Evolutionary conservation across 2,329 filamentous ascomycete species (phyloP), one percentile per base, ranked within the genome.

Genomic region (Sporothrix schenckii): DNA sequence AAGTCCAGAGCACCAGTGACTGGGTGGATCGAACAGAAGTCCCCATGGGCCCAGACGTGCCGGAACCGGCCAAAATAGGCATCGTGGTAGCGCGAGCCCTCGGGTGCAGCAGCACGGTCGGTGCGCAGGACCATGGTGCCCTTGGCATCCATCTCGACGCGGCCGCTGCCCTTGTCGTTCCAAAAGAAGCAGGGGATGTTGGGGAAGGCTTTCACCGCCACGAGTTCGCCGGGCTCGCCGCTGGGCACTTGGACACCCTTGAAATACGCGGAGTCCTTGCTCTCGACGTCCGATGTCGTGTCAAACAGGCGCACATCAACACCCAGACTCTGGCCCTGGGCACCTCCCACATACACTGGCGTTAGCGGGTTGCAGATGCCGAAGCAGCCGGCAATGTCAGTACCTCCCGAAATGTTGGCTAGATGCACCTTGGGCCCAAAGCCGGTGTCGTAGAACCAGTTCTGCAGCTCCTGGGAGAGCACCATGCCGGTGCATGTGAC

Each of bases 401-500:
- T 94, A 0, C 92, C 92, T 4, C 92, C 92, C 0, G 89, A 90
- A 50, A 94, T 89, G 77, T 94, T 94, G 39, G 81, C 84, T 1
- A 96, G 82, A 30, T 93, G 91, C 0, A 89, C 86, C 60, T 83
- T 81, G 0, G 82, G 72, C 0, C 91, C 90, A 77, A 96, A 96
- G 0, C 84, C 91, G 9, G 83, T 80, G 74, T 92, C 89, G 77
- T 94, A 81, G 83, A 91, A 83, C 92, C 92, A 96, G 76, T 93
- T 89, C 76, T 93, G 94, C 47, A 92, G 82, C 52, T 90, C 86
- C 65, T 93, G 88, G 0, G 91, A 88, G 2, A 95, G 83, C 0
- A 95, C 92, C 91, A 94, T 94, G 3, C 92, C 92, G 0, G 92
- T 96, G 68, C 87, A 90, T 0, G 85, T 88, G 41, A 94, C 91